Evolutionary conservation across 2,329 filamentous ascomycete species (phyloP).

Genomic region (Penicillium sp.): DNA sequence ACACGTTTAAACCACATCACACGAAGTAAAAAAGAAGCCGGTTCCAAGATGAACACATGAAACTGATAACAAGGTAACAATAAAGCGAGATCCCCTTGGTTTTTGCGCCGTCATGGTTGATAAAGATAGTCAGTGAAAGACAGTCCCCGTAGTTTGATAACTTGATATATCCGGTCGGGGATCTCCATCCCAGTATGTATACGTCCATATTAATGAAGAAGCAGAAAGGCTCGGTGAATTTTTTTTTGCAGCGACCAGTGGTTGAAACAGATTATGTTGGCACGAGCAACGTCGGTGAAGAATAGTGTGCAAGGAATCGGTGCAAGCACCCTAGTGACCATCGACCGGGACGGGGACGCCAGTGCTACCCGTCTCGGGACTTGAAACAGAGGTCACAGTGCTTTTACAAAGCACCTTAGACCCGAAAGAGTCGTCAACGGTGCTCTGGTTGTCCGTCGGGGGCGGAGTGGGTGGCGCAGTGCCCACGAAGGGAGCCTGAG

Average conservation of each 20-base stretch:
- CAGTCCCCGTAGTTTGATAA: constrained; percentile 28
- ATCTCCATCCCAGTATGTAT: constrained; percentile 41
- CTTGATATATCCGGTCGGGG: constrained; percentile 38
- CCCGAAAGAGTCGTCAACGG: constrained; percentile 50
- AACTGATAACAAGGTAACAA: constrained; percentile 23
- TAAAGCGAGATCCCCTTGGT: constrained; percentile 4
- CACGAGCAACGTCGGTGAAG: constrained; percentile 22
- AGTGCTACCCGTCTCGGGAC: constrained; percentile 35
- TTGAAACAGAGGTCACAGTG: constrained; percentile 39
- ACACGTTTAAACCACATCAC: constrained; percentile 10
- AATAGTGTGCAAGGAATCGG: constrained; percentile 33
- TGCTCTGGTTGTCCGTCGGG: constrained; percentile 70
- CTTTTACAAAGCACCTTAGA: constrained; percentile 40
- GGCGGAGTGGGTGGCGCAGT: constrained; percentile 67
- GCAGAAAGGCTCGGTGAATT: constrained; percentile 21
- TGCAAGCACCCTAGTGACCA: constrained; percentile 30
- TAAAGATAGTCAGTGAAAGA: constrained; percentile 30
- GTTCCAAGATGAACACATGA: constrained; percentile 12
- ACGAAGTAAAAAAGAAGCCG: constrained; percentile 14
- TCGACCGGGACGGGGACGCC: constrained; percentile 33
- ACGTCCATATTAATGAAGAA: constrained; percentile 41
- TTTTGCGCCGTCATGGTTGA: constrained; percentile 40
- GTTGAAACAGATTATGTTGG: constrained; percentile 33
- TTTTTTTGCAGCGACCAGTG: constrained; percentile 16
- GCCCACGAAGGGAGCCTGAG: constrained; percentile 54